Percentiles rank a stretch among this genome's conserved stretches.
phyloP scores from a whole-genome alignment of 805 yeast species.

The Candida morakotiae region DNA sequence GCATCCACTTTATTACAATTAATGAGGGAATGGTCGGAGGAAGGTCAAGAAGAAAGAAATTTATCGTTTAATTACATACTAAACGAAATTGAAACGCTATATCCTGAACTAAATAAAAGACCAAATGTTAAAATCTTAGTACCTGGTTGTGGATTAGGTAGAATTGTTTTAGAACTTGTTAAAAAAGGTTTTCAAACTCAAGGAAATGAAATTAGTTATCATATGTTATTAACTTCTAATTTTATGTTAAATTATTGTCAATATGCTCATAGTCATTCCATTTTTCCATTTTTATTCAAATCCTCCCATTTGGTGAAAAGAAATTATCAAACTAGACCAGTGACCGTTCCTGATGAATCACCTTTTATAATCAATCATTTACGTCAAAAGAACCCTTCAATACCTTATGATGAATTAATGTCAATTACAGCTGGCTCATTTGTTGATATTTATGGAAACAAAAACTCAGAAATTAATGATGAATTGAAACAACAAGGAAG shows the following conservation, averaged over 20 bases:
- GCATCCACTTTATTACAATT: slow-evolving; percentile 52
- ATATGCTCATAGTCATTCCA: slow-evolving; percentile 32
- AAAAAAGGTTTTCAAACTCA: slow-evolving; percentile 55
- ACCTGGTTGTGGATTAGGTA: slow-evolving; percentile 65
- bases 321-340: slow-evolving; percentile 45
- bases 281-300: slow-evolving; percentile 56
- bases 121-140: slow-evolving; percentile 43
- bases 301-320: slow-evolving; percentile 44
- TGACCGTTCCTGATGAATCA: slow-evolving; percentile 50
- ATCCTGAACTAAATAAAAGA: slow-evolving; percentile 34
- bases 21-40: slow-evolving; percentile 59
- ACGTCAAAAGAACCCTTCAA: slow-evolving; percentile 28
- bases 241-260: slow-evolving; percentile 48
- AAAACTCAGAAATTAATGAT: slow-evolving; percentile 37
- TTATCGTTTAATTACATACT: slow-evolving; percentile 36
- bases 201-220: slow-evolving; percentile 65
- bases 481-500: slow-evolving; percentile 31
- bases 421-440: slow-evolving; percentile 74
- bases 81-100: slow-evolving; percentile 25
- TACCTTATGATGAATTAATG: slow-evolving; percentile 51
- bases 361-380: slow-evolving; percentile 34
- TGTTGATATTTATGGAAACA: slow-evolving; percentile 62
- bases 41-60: slow-evolving; percentile 46
- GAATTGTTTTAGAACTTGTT: slow-evolving; percentile 55
- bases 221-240: slow-evolving; percentile 56